Evolutionary conservation across 768 basidiomycete species (phyloP).

Genomic region (Leccinum obscurum): DNA sequence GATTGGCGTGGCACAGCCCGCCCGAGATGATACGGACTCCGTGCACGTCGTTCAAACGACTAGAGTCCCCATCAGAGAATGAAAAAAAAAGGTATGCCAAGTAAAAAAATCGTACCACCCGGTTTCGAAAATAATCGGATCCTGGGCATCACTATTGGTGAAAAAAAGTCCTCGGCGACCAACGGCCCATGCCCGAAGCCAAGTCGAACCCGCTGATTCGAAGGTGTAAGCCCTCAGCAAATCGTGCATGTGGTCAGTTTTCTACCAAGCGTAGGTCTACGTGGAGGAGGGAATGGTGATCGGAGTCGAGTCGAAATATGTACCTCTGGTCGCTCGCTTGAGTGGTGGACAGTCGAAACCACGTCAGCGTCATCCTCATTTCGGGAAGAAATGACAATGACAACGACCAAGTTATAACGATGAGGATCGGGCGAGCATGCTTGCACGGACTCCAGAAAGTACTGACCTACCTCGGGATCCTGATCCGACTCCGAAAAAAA

Average conservation of each 20-base stretch:
- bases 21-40: neutral
- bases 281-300: neutral
- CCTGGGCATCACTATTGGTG: neutral
- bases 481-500: neutral
- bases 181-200: neutral
- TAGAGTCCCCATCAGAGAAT: neutral
- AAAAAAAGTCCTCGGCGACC: neutral
- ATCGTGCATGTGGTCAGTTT: neutral
- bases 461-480: neutral
- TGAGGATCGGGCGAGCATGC: neutral
- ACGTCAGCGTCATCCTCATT: neutral
- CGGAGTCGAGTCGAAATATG: neutral
- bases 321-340: neutral
- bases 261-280: neutral
- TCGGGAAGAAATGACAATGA: neutral
- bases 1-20: neutral
- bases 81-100: neutral
- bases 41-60: neutral
- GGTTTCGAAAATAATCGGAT: neutral
- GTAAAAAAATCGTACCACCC: neutral
- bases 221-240: neutral
- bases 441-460: neutral
- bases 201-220: neutral
- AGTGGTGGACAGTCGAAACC: neutral
- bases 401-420: neutral